phyloP scores from a whole-genome alignment of 768 basidiomycete species.

The Agaricus subrufescens region DNA sequence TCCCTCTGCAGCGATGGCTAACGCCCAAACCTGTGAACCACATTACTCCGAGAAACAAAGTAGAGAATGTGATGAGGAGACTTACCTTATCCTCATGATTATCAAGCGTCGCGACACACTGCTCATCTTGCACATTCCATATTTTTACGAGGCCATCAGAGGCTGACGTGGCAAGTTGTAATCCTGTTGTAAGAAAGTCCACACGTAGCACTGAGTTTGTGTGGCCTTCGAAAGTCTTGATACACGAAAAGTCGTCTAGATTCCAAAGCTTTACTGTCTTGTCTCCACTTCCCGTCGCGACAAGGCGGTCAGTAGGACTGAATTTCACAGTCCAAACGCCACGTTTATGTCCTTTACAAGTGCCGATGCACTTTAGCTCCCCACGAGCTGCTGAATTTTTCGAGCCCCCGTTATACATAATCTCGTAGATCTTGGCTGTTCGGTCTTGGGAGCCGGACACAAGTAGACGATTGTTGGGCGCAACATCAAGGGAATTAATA shows the following conservation, averaged over 20 bases:
- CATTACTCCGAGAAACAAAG: background rate
- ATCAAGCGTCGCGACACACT: conserved; percentile 85
- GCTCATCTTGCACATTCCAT: conserved; percentile 89
- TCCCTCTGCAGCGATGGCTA: conserved; percentile 80
- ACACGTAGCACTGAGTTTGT: conserved; percentile 94
- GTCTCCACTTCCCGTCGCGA: conserved; percentile 95
- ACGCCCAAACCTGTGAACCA: conserved; percentile 85
- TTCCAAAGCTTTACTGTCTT: conserved; percentile 94
- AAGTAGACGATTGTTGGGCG: conserved; percentile 83
- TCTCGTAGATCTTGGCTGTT: conserved; percentile 84
- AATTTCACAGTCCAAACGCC: conserved; percentile 96
- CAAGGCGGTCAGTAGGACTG: conserved; percentile 70
- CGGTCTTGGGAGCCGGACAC: conserved; percentile 96
- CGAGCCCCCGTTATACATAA: conserved; percentile 47
- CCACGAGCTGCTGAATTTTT: conserved; percentile 48
- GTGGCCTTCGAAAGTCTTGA: conserved; percentile 97
- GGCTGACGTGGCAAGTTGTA: conserved; percentile 85
- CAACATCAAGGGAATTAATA: conserved; percentile 92
- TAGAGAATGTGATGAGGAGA: conserved; percentile 2
- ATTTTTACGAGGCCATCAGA: conserved; percentile 95
- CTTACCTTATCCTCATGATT: conserved; percentile 96
- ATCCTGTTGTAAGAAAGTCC: conserved; percentile 79
- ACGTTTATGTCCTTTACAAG: conserved; percentile 93
- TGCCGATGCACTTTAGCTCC: conserved; percentile 72
- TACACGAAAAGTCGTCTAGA: conserved; percentile 87